Evolutionary conservation across 495 filamentous ascomycete species (phyloP), one percentile per base, ranked within the genome.

Genomic region (Evernia prunastri): DNA sequence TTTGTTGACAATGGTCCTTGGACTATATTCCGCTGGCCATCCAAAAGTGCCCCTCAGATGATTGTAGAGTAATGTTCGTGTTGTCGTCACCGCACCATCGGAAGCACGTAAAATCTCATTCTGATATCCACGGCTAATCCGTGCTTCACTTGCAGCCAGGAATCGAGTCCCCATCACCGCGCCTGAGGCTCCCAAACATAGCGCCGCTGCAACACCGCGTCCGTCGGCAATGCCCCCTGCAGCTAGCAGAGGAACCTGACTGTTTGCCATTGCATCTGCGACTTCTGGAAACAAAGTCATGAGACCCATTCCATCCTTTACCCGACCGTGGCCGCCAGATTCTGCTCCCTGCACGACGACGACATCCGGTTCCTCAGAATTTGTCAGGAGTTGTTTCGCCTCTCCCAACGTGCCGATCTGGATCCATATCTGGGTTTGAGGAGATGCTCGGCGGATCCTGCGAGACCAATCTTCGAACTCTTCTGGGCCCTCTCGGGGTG

Each of bases 161-260:
- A 90, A 87, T 60, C 87, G 78, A 35, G 89, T 92, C 5, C 90
- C 90, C 75, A 94, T 77, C 0, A 82, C 87, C 4, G 79, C 82
- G 4, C 81, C 90, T 6, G 79, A 79, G 1, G 89, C 90, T 25
- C 88, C 90, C 2, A 92, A 74, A 27, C 79, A 80, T 54, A 92
- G 63, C 5, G 81, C 84, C 0, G 88, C 88, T 15, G 84, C 83
- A 4, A 81, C 82, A 1, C 86, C 84, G 23, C 88, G 75, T 7
- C 84, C 84, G 70, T 92, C 88, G 0, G 79, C 78, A 61, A 92
- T 85, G 0, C 89, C 90, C 4, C 90, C 90, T 1, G 90, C 87
- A 0, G 87, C 90, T 42, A 91, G 71, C 5, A 92, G 65, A 4
- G 82, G 80, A 57, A 89, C 76, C 31, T 77, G 72, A 59, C 43